Evolutionary conservation across 1,284 basidiomycete species (phyloP), one percentile per base, ranked within the genome.

Genomic region (Dichomitus squalens): DNA sequence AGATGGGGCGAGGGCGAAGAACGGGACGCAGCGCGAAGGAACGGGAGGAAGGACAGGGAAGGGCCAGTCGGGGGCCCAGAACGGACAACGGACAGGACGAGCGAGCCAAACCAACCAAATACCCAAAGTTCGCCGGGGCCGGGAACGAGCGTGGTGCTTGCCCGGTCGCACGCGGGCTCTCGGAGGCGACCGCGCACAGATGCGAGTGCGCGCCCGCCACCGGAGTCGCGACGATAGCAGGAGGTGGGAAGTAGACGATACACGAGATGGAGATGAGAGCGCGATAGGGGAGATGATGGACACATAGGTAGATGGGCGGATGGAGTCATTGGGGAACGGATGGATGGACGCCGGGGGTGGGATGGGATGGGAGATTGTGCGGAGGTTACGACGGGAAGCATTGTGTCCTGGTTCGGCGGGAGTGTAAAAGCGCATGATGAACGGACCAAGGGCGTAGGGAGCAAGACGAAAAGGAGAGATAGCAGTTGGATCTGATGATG

Each of bases 121-220:
- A 55, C 55, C 59, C 55, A 61, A 55, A 54, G 58, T 54, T 35
- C 44, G 52, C 31, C 16, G n/a, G 41, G 25, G 16, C 25, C 25
- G 41, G 25, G 25, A 43, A 43, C 25, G 41, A 29, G 25, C 16
- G 21, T 14, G 23, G 16, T 43, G 21, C 39, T 23, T 40, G 39
- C 21, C 36, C 40, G 6, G 25, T 27, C 14, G 16, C 41, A 16
- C 25, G 16, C 21, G 40, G n/a, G n/a, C n/a, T n/a, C n/a, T n/a
- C 23, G 6, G 20, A 21, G 9, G 38, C 14, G 36, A 12, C 3
- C 16, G 36, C 36, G 18, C 18, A 20, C 36, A 20, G n/a, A 6
- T n/a, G n/a, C n/a, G n/a, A 21, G 18, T 9, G 39, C 39, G 39
- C 20, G 20, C 4, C 4, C 11, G 39, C 39, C 20, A 12, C 20